Evolutionary conservation across 2,329 filamentous ascomycete species (phyloP).

Genomic region (Sclerotinia spermophila): DNA sequence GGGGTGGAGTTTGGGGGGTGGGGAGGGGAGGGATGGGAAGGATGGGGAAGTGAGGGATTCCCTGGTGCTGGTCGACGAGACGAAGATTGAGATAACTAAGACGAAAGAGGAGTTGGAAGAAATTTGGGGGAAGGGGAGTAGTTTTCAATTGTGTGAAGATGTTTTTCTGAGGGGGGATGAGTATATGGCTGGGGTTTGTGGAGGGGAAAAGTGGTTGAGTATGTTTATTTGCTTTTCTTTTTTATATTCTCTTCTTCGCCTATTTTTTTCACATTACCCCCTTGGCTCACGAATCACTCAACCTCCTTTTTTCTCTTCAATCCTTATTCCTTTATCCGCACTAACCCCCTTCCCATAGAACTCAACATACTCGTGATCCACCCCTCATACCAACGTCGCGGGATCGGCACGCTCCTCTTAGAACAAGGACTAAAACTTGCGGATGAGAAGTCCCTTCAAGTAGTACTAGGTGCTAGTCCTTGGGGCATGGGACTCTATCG

Average conservation of each 20-base stretch:
- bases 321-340: too few species aligned
- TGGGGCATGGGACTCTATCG: slow-evolving; percentile 30
- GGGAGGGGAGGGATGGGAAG: neutral
- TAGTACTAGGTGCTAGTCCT: slow-evolving; percentile 31
- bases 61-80: neutral
- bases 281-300: neutral
- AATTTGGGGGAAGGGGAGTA: slow-evolving; percentile 25
- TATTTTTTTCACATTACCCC: neutral
- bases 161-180: slow-evolving; percentile 28
- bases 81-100: slow-evolving; percentile 16
- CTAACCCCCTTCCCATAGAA: slow-evolving; percentile 21
- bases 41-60: neutral
- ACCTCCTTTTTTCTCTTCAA: neutral
- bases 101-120: slow-evolving; percentile 9
- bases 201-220: slow-evolving; percentile 29
- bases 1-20: slow-evolving; percentile 22
- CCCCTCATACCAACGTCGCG: slow-evolving; percentile 27
- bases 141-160: slow-evolving; percentile 31
- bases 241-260: neutral
- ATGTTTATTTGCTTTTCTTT: slow-evolving; percentile 17
- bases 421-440: slow-evolving; percentile 25
- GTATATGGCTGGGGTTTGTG: slow-evolving; percentile 24
- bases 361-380: slow-evolving; percentile 26
- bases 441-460: slow-evolving; percentile 31
- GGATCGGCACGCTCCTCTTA: slow-evolving; percentile 30